A percentile compares a stretch with the other conserved stretches of the same genome.
Conservation (phyloP, 2,329 filamentous ascomycete genomes). For the Ceratocystis ficicola region DNA sequence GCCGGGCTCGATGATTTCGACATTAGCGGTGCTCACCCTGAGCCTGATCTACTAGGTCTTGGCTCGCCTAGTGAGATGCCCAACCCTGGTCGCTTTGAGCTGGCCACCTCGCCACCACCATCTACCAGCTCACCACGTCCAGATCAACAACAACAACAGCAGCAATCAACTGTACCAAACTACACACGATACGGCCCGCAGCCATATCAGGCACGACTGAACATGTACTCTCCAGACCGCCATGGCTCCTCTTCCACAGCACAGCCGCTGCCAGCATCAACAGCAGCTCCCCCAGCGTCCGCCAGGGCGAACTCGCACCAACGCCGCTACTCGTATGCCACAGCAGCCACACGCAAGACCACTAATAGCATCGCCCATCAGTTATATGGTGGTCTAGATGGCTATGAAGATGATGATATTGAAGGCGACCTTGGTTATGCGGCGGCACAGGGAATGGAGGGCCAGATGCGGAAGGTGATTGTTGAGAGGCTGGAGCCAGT, state of each 20-base stretch:
- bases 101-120: slow-evolving; percentile 37
- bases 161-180: slow-evolving; percentile 13
- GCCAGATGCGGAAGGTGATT: slow-evolving; percentile 84
- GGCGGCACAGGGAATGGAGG: slow-evolving; percentile 86
- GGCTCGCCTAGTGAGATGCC: slow-evolving; percentile 53
- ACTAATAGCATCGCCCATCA: slow-evolving; percentile 43
- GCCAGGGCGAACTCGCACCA: slow-evolving; percentile 26
- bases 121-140: neutral
- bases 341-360: slow-evolving; percentile 36
- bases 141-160: neutral
- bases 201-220: slow-evolving; percentile 32
- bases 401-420: slow-evolving; percentile 59
- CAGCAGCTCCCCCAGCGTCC: slow-evolving; percentile 30
- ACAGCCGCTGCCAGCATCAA: slow-evolving; percentile 23
- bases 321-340: slow-evolving; percentile 43
- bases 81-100: slow-evolving; percentile 63
- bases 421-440: slow-evolving; percentile 92
- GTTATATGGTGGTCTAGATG: slow-evolving; percentile 44
- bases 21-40: slow-evolving; percentile 47
- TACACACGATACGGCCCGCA: slow-evolving; percentile 29
- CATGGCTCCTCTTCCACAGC: slow-evolving; percentile 26
- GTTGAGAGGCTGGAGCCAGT: slow-evolving; percentile 92
- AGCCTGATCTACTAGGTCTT: slow-evolving; percentile 59
- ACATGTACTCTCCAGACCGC: slow-evolving; percentile 36
- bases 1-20: slow-evolving; percentile 67